Percentiles rank a stretch among this genome's conserved stretches.
These are phyloP conservation scores for Coprinellus aureogranulatus DNA, from an alignment of 768 basidiomycete genomes.

Conservation along the genomic window DNA sequence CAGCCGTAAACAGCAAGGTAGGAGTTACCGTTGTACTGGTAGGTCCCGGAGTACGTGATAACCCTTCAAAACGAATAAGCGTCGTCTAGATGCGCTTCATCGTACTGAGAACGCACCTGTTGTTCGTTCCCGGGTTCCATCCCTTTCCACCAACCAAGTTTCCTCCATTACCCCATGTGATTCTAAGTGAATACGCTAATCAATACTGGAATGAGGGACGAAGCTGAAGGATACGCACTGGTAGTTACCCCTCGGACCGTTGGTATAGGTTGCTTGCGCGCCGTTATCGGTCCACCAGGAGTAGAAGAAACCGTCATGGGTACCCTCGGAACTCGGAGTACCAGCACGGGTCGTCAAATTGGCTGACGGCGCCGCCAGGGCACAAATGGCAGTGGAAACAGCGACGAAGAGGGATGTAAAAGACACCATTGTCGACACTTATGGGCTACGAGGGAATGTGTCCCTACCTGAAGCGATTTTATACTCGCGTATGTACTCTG, in stretches of 20 bases:
- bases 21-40: slow-evolving; percentile 7
- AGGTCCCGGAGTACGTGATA: neutral
- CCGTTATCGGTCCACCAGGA: slow-evolving; percentile 34
- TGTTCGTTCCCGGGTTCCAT: slow-evolving; percentile 33
- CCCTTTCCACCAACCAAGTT: slow-evolving; percentile 41
- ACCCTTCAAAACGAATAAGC: neutral
- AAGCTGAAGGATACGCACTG: slow-evolving; percentile 11
- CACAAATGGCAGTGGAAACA: slow-evolving; percentile 14
- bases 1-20: slow-evolving; percentile 48
- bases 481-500: neutral
- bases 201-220: neutral
- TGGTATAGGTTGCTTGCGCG: slow-evolving; percentile 28
- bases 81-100: neutral
- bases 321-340: slow-evolving; percentile 27
- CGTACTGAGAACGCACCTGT: too few species aligned
- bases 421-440: neutral
- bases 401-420: neutral
- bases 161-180: slow-evolving; percentile 28
- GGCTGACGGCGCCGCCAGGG: slow-evolving; percentile 17
- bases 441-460: neutral
- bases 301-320: slow-evolving; percentile 35
- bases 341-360: slow-evolving; percentile 13
- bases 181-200: neutral
- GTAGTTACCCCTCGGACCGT: slow-evolving; percentile 32
- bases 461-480: neutral